Conservation (phyloP, 2,329 filamentous ascomycete species). For the Dryadomyces quercus-mongolicae region DNA sequence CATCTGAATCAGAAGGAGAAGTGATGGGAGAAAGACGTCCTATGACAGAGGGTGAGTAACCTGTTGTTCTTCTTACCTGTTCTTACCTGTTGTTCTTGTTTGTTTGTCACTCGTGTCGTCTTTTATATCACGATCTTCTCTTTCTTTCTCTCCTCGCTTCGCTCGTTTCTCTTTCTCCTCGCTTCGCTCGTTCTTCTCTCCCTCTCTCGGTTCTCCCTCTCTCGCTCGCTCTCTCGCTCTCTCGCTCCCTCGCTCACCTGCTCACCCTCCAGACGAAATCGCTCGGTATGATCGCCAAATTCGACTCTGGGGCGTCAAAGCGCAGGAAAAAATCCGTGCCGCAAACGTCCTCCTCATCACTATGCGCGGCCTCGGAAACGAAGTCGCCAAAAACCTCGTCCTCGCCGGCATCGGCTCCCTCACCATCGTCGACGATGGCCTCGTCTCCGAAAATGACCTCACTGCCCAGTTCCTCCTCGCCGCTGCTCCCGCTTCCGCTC, state of each 20-base stretch:
- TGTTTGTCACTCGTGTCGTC: no score
- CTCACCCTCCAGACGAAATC: slow-evolving; percentile 60
- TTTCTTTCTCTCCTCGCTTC: neutral
- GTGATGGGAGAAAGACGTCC: no score
- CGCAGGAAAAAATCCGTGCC: slow-evolving; percentile 82
- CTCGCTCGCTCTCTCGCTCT: neutral
- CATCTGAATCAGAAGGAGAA: no score
- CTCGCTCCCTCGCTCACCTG: neutral
- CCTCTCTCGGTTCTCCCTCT: neutral
- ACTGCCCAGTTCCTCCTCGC: slow-evolving; percentile 74
- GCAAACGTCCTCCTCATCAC: slow-evolving; percentile 85
- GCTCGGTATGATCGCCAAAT: slow-evolving; percentile 96
- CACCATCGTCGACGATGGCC: slow-evolving; percentile 71
- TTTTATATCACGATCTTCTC: neutral
- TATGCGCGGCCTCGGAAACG: slow-evolving; percentile 77
- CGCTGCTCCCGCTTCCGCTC: neutral
- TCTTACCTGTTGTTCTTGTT: no score
- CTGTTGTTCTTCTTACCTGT: no score
- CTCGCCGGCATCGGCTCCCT: slow-evolving; percentile 84
- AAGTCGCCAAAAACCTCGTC: slow-evolving; percentile 95
- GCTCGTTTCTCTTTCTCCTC: neutral
- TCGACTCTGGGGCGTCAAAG: slow-evolving; percentile 90
- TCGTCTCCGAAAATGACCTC: slow-evolving; percentile 67
- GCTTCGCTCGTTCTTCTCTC: neutral
- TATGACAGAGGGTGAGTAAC: neutral